Evolutionary conservation across 192 early-diverging fungal genomes (phyloP).

Genomic region (Oehlia diaphana): DNA sequence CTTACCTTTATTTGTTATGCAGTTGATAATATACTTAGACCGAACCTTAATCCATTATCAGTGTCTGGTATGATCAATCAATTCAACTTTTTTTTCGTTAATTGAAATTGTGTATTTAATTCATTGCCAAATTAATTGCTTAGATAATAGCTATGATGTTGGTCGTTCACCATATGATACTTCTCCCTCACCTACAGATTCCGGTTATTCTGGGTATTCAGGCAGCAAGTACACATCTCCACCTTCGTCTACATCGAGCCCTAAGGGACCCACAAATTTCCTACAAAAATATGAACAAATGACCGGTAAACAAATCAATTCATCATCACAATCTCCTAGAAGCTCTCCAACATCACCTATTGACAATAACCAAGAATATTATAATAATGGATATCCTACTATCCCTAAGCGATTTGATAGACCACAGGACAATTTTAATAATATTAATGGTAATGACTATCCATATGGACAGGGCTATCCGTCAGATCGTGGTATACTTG

Average conservation of each 20-base stretch:
- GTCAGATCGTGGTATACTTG: background rate
- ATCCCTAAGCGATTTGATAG: background rate
- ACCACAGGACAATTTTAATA: background rate
- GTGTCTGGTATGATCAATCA: background rate
- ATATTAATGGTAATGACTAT: background rate
- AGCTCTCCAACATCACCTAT: background rate
- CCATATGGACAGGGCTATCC: background rate
- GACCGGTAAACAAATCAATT: slow-evolving; percentile 6
- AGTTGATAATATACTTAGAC: background rate
- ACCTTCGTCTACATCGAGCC: background rate
- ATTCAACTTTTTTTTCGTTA: background rate
- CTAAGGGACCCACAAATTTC: background rate
- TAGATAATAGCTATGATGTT: background rate
- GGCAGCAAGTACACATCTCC: background rate
- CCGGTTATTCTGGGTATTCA: background rate
- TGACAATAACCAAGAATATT: background rate
- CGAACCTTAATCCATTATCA: background rate
- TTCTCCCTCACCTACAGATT: background rate
- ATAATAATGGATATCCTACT: background rate
- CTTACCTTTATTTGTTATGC: background rate
- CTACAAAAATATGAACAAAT: slow-evolving; percentile 14
- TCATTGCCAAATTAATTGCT: background rate
- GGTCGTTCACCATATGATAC: background rate
- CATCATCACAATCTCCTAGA: background rate
- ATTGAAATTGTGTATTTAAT: background rate